Evolutionary conservation across 164 flowering plant genomes (phyloP).

Genomic region (Annona squamosa): DNA sequence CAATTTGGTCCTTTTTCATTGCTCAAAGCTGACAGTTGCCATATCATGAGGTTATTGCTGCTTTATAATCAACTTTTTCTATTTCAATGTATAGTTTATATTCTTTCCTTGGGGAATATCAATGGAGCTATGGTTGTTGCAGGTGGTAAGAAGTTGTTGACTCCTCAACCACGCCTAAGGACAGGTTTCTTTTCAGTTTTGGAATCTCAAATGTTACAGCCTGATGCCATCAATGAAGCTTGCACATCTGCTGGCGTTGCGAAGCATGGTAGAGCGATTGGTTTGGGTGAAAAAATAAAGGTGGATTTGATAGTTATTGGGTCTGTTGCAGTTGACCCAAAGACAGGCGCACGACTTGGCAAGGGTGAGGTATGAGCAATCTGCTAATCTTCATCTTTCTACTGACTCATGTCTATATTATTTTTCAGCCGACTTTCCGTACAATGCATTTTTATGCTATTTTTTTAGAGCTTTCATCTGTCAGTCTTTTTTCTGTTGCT

Average conservation of each 20-base stretch:
- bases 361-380: conserved; percentile 76
- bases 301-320: conserved; percentile 82
- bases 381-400: background rate
- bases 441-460: background rate
- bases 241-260: conserved; percentile 88
- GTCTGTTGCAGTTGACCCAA: conserved; percentile 86
- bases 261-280: conserved; percentile 76
- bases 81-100: background rate
- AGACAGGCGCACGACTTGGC: conserved; percentile 85
- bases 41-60: background rate
- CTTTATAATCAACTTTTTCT: background rate
- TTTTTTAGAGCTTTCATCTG: background rate
- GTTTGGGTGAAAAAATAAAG: conserved; percentile 68
- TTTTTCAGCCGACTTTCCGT: background rate
- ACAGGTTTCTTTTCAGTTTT: conserved; percentile 84
- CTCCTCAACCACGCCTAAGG: conserved; percentile 89
- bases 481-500: background rate
- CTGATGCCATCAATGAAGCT: conserved; percentile 58
- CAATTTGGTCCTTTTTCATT: no score
- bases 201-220: conserved; percentile 38
- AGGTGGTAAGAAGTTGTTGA: conserved; percentile 75
- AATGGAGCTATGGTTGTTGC: background rate
- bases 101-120: background rate
- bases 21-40: no score
- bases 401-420: background rate